Base-by-base conservation (phyloP, 1,139 yeast species). In the Keqinozyma sinolaborantium region DNA sequence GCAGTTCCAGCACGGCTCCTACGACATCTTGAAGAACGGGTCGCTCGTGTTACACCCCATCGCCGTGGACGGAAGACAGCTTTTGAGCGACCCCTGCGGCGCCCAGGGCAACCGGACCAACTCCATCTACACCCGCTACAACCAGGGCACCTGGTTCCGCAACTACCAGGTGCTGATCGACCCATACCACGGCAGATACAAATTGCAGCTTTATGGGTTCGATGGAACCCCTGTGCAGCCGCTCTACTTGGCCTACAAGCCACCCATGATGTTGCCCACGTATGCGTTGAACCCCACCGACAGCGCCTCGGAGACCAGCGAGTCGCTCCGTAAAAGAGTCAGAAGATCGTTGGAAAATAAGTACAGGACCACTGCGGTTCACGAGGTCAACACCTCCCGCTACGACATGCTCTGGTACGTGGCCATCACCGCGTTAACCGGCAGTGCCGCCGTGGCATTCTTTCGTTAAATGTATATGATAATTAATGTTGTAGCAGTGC, bases 181-280 rank as follows among this genome's bases (percentile, higher is more conserved):
- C 56, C 64, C 73, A 11, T 92, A 90, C 63, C 84, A 85, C 49
- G 98, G 97, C 16, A 73, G 85, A 50, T 79, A 79, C 60, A 74
- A 77, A 41, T 71, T 92, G 36, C 83, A 82, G 41, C 67, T 92
- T 40, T 83, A 73, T 60, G 79, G 83, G 61, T 83, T 76, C 47
- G 95, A 88, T 56, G 97, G 97, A 14, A 60, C 85, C 14, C 77
- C 77, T 34, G 63, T 84, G 71, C 94, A 87, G 45, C 97, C 98
- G 0, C 61, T 92, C 48, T 92, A 86, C 57, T 72, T 92, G 59
- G 95, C 94, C 3, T 92, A 90, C 65, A 76, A 74, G 51, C 98
- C 98, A 6, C 95, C 98, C 13, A 70, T 83, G 74, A 92, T 92
- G 98, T 75, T 92, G 42, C 98, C 98, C 14, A 92, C 98, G 1